Base-by-base conservation (phyloP, 1,139 yeast species). In the Protomyces inundatus region DNA sequence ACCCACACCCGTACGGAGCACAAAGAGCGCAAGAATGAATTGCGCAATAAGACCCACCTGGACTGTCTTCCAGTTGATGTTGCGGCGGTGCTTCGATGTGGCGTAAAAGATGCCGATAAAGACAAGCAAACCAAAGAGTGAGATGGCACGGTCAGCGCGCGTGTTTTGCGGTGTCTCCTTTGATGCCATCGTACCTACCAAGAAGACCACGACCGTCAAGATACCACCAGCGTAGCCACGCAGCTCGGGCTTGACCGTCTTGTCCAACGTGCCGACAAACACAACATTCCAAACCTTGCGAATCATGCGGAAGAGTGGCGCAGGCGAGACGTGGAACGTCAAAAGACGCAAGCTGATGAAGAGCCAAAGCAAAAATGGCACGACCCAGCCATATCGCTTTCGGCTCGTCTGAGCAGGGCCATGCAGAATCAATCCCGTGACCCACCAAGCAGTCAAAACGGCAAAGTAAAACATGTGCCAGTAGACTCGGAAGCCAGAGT, bases 361-460 rank as follows among this genome's bases (percentile, higher is more conserved):
- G 48, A 81, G 77, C 82, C 84, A 84, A 55, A 84, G 71, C 46
- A 83, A 73, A 4, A 87, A 84, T 40, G 88, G 88, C 70, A 84
- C 83, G 70, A 84, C 80, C 88, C 88, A 84, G 69, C 80, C 71
- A 69, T 74, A 82, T 61, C 80, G 82, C 68, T 78, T 78, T 4
- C 79, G 72, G 71, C 84, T 54, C 33, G 55, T 46, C 53, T 58
- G 62, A 12, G 40, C 45, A 12, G 64, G 64, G 30, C 54, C 39
- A 23, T 60, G 64, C n/a, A 60, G 88, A 65, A 79, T 81, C 36
- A 84, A 65, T 63, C 84, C 82, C 12, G 86, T 80, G 46, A 84
- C 72, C 87, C 87, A 84, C 88, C 88, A 84, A 3, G 85, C 80
- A 4, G 88, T 84, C 77, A 84, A 84, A 68, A 84, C 81, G 32